These are phyloP conservation scores for Teratosphaeria pseudoeucalypti DNA, from an alignment of 2,329 filamentous ascomycete species.

Conservation along the genomic window DNA sequence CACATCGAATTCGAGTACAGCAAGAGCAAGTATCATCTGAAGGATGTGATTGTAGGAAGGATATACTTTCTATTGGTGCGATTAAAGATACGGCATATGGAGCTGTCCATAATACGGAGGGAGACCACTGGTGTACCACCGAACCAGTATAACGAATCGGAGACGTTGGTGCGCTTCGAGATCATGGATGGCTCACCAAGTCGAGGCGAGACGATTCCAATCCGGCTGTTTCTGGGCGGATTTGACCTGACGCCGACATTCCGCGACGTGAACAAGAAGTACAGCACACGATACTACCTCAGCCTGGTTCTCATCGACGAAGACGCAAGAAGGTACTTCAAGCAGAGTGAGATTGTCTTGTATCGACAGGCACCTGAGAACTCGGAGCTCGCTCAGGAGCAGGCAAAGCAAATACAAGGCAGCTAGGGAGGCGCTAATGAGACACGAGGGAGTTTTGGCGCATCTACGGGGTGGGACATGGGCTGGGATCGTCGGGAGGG, in stretches of 20 bases:
- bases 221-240: constrained; percentile 89
- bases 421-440: constrained; percentile 24
- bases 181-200: constrained; percentile 99
- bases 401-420: constrained; percentile 33
- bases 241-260: constrained; percentile 98
- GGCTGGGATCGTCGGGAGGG: background rate
- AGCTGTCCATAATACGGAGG: constrained; percentile 89
- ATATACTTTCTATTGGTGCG: constrained; percentile 97
- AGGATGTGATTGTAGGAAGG: constrained; percentile 95
- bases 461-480: constrained; percentile 1
- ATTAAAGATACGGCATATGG: constrained; percentile 99
- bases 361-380: constrained; percentile 63
- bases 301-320: constrained; percentile 57
- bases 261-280: constrained; percentile 99
- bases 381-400: constrained; percentile 37
- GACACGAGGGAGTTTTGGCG: constrained; percentile 18
- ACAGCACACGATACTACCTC: constrained; percentile 94
- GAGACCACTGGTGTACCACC: constrained; percentile 94
- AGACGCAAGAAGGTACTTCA: constrained; percentile 97
- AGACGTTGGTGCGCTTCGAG: constrained; percentile 95
- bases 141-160: constrained; percentile 99
- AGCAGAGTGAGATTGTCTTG: constrained; percentile 96
- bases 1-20: constrained; percentile 99
- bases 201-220: constrained; percentile 87
- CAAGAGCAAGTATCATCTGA: constrained; percentile 98